These are phyloP conservation scores for Entomortierella beljakovae DNA, from an alignment of 192 early-diverging fungal genomes.

Conservation along the genomic window DNA sequence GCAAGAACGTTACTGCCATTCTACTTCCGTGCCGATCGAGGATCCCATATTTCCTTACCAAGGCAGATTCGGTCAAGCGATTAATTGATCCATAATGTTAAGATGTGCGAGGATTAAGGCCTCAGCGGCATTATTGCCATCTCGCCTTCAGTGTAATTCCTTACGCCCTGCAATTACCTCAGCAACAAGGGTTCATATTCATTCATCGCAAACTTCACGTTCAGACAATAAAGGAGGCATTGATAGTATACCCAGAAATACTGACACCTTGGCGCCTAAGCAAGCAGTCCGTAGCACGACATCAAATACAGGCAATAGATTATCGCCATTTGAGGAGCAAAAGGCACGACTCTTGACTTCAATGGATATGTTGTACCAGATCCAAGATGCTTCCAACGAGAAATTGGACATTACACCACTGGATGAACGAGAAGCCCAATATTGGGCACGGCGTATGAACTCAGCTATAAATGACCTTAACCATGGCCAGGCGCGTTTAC, in stretches of 20 bases:
- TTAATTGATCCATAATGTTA: slow-evolving; percentile 11
- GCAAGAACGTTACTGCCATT: background rate
- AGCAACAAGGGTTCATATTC: slow-evolving; percentile 5
- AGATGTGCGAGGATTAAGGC: slow-evolving; percentile 25
- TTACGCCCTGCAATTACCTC: slow-evolving; percentile 22
- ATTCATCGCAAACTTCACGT: background rate
- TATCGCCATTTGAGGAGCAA: slow-evolving; percentile 17
- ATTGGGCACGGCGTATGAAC: slow-evolving; percentile 47
- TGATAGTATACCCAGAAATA: slow-evolving; percentile 26
- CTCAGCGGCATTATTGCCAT: background rate
- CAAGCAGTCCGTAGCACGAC: background rate
- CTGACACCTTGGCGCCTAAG: slow-evolving; percentile 23
- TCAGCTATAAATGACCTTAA: slow-evolving; percentile 38
- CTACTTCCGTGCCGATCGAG: background rate
- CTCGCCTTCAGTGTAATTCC: background rate
- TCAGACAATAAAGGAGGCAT: background rate
- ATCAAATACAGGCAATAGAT: background rate
- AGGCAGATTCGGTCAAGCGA: background rate
- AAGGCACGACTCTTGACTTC: slow-evolving; percentile 29
- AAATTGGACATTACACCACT: slow-evolving; percentile 26
- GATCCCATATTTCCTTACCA: slow-evolving; percentile 1
- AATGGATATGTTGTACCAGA: slow-evolving; percentile 50
- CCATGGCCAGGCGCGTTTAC: slow-evolving; percentile 20
- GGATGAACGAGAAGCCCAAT: slow-evolving; percentile 44
- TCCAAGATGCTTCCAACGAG: slow-evolving; percentile 41